Evolutionary conservation across 1,284 basidiomycete genomes (phyloP).

Genomic region (Marasmius fiardii): DNA sequence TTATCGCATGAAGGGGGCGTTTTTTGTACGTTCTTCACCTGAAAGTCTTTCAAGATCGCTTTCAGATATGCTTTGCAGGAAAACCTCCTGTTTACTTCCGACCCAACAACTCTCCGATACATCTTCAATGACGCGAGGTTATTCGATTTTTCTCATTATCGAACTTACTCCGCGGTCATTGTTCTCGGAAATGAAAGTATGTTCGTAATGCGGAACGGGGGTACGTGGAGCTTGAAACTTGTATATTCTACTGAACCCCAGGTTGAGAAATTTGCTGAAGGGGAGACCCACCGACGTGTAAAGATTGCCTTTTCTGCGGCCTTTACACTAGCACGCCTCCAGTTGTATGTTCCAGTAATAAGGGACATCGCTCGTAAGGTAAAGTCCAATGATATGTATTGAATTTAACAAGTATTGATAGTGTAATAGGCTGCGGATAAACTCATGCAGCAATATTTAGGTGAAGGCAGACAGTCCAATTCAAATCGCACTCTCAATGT

Average conservation of each 20-base stretch:
- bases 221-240: no score
- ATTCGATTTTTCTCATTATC: neutral
- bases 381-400: no score
- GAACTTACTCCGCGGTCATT: neutral
- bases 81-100: neutral
- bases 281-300: neutral
- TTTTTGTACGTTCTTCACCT: slow-evolving; percentile 4
- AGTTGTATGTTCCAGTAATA: neutral
- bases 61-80: neutral
- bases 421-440: neutral
- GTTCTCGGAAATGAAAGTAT: neutral
- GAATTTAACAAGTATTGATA: neutral
- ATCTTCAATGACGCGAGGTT: neutral
- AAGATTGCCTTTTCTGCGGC: neutral
- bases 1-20: slow-evolving; percentile 2
- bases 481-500: neutral
- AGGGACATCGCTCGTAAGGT: neutral
- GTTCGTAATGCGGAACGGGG: neutral
- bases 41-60: no score
- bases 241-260: no score
- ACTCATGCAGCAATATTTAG: neutral
- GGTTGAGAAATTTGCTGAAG: neutral
- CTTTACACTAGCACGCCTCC: neutral
- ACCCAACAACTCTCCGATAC: neutral
- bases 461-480: no score